Conservation (phyloP, 129 eudicot genomes). For the carrot (Daucus carota) region DH1_v3.0 NC_030381.2:39336501-39337000, state of each 20-base stretch:
- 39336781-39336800: conserved; percentile 37
- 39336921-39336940: conserved; percentile 9
- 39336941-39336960: background rate
- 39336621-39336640: conserved; percentile 32
- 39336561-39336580: conserved; percentile 13
- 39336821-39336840: background rate
- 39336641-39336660: conserved; percentile 38
- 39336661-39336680: conserved; percentile 34
- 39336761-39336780: conserved; percentile 37
- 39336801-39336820: conserved; percentile 31
- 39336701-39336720: conserved; percentile 33
- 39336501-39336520: conserved; percentile 13
- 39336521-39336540: conserved; percentile 10
- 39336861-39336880: conserved; percentile 2
- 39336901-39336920: background rate
- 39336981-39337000: conserved; percentile 3
- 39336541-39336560: conserved; percentile 13
- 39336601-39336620: conserved; percentile 28
- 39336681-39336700: conserved; percentile 28
- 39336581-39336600: conserved; percentile 10
- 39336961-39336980: background rate
- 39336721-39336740: conserved; percentile 32
- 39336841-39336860: background rate
- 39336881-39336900: background rate
- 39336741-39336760: conserved; percentile 32